Percentiles rank a stretch among this genome's conserved stretches.
phyloP scores from a whole-genome alignment of 1,139 yeast species.

The Debaryomyces subglobosus region DNA sequence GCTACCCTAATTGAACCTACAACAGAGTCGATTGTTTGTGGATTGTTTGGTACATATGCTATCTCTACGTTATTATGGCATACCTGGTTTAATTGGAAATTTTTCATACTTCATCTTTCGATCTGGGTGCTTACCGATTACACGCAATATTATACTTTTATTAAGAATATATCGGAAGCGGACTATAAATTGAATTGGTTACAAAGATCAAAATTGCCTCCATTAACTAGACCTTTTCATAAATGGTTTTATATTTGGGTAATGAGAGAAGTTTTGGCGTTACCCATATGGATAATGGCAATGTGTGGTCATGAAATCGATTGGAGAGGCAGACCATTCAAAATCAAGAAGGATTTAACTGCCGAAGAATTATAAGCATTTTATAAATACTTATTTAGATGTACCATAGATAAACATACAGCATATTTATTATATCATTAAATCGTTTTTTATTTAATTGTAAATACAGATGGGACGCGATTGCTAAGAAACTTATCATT shows the following conservation, averaged over 20 bases:
- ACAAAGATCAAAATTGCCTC: constrained; percentile 18
- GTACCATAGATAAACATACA: not conserved
- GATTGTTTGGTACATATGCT: constrained; percentile 67
- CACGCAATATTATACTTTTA: constrained; percentile 54
- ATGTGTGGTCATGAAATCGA: constrained; percentile 77
- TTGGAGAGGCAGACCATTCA: constrained; percentile 83
- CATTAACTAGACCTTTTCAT: constrained; percentile 14
- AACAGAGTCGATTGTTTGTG: constrained; percentile 75
- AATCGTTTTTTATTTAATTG: not conserved
- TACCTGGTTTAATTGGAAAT: constrained; percentile 33
- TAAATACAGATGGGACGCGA: not conserved
- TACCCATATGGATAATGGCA: constrained; percentile 84
- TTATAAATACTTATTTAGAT: not conserved
- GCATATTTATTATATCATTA: not conserved
- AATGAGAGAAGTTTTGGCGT: constrained; percentile 70
- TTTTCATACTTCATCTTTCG: constrained; percentile 55
- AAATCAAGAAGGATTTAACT: constrained; percentile 70
- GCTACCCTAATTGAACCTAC: constrained; percentile 89
- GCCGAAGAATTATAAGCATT: constrained; percentile 61
- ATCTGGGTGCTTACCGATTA: constrained; percentile 70
- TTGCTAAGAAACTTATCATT: not conserved
- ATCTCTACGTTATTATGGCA: constrained; percentile 49
- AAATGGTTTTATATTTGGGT: constrained; percentile 56
- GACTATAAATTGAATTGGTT: constrained; percentile 34
- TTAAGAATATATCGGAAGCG: constrained; percentile 27